These are phyloP conservation scores for Tolypocladium inflatum DNA, from an alignment of 2,329 filamentous ascomycete genomes.

Conservation along the genomic window DNA sequence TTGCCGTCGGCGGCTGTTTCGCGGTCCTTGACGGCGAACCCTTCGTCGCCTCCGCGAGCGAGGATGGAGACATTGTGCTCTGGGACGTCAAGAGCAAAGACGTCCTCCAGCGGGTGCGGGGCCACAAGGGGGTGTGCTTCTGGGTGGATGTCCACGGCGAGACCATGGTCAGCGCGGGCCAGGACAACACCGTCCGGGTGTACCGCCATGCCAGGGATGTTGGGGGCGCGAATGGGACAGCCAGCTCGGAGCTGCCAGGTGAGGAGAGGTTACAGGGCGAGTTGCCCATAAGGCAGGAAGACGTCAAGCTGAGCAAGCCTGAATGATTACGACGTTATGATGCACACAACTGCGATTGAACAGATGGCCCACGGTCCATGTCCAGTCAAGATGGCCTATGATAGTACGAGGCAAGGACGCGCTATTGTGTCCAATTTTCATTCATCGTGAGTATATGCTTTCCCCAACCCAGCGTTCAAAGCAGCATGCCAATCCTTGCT, in stretches of 20 bases:
- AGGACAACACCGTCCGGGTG: constrained; percentile 43
- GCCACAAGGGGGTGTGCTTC: constrained; percentile 50
- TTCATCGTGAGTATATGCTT: not conserved
- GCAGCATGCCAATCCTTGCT: not conserved
- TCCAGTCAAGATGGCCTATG: too few relatives aligned
- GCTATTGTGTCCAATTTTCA: not conserved
- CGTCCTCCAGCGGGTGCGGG: constrained; percentile 57
- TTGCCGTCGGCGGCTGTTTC: constrained; percentile 78
- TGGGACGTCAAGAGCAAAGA: constrained; percentile 90
- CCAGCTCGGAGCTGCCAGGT: constrained; percentile 23
- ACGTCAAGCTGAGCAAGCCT: constrained; percentile 27
- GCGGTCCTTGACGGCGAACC: constrained; percentile 41
- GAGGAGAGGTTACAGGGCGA: constrained; percentile 50
- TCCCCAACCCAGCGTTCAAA: not conserved
- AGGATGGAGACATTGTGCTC: constrained; percentile 74
- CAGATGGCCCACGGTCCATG: not conserved
- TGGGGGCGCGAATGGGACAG: constrained; percentile 9
- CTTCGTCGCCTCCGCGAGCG: constrained; percentile 76
- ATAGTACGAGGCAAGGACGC: not conserved
- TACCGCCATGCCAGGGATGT: constrained; percentile 26
- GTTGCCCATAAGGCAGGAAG: constrained; percentile 27
- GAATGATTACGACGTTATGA: constrained; percentile 4
- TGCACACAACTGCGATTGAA: not conserved
- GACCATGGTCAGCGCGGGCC: constrained; percentile 47
- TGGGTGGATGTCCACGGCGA: constrained; percentile 53